A percentile compares a stretch with the other conserved stretches of the same genome.
phyloP scores from a whole-genome alignment of 306 rosid species.

The Malus fusca region DNA sequence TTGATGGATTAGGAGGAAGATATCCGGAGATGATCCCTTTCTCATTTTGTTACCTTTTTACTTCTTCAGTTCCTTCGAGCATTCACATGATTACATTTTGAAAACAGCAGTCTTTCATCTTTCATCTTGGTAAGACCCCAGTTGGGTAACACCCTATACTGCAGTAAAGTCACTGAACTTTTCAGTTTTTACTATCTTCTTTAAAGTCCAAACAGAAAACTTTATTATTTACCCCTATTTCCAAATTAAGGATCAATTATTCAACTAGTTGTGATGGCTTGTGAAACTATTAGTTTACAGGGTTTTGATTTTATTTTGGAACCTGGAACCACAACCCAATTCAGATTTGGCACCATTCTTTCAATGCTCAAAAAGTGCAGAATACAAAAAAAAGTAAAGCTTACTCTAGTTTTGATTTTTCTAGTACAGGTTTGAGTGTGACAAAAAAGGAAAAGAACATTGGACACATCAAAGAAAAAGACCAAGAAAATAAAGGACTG shows the following conservation, averaged over 20 bases:
- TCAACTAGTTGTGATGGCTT: neutral
- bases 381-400: conserved; percentile 17
- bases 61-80: conserved; percentile 17
- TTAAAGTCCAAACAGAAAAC: conserved; percentile 5
- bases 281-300: neutral
- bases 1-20: accelerated
- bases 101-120: conserved; percentile 13
- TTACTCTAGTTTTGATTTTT: conserved; percentile 28
- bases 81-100: conserved; percentile 11
- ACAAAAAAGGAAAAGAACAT: conserved; percentile 24
- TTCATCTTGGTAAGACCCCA: conserved; percentile 27
- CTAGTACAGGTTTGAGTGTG: conserved; percentile 46
- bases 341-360: conserved; percentile 13
- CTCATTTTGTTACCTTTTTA: neutral
- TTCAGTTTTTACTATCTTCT: neutral
- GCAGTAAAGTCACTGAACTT: neutral
- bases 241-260: neutral
- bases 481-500: conserved; percentile 22
- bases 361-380: conserved; percentile 27
- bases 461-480: conserved; percentile 28
- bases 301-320: neutral
- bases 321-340: neutral
- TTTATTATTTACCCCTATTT: neutral
- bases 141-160: conserved; percentile 1
- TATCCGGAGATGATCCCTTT: too few relatives aligned